Base-by-base conservation (phyloP, 2,329 filamentous ascomycete genomes). In the Mollisia scopiformis region DNA sequence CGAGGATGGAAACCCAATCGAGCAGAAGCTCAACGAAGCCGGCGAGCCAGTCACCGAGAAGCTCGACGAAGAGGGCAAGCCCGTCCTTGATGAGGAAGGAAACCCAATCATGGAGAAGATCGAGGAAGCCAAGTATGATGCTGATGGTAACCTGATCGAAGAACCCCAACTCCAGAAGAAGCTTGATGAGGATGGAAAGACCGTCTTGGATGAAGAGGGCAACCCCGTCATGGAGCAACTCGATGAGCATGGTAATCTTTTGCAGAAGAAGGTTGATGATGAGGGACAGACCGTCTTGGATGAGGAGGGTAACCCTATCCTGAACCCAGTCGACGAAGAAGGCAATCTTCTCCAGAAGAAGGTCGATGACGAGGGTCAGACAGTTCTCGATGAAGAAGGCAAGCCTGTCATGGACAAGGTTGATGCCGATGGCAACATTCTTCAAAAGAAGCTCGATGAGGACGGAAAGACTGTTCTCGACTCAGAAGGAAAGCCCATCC, bases 281-380 rank as follows among this genome's bases (percentile, higher is more conserved):
- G 66, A 75, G 8, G 84, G 84, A 55, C 85, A 86, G 57, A 77
- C 86, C 23, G 79, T 86, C 54, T 28, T 35, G 6, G 78, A 83
- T 58, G 75, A 80, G 19, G 55, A 68, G 43, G 81, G 82, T 10
- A 76, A 80, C 33, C 71, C 84, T 2, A 75, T 90, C 65, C 27
- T 27, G 89, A 86, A 10, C 84, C 84, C 84, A 69, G 78, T 86
- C 33, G 88, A 91, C 65, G 86, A 84, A 58, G 77, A 90, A 47
- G 89, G 89, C 43, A 80, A 88, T 66, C 87, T 92, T 75, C 91
- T 87, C 49, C 27, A 27, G 31, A 62, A 61, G 11, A n/a, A 33
- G n/a, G 3, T 8, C 6, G 33, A 28, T 75, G 86, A 87, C 71
- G 66, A 75, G 7, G 84, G 84, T 55, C 85, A 86, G 57, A 77